A percentile compares a stretch with the other conserved stretches of the same genome.
These are phyloP conservation scores for Cephaloascus fragrans DNA, from an alignment of 805 yeast genomes.

Conservation along the genomic window DNA sequence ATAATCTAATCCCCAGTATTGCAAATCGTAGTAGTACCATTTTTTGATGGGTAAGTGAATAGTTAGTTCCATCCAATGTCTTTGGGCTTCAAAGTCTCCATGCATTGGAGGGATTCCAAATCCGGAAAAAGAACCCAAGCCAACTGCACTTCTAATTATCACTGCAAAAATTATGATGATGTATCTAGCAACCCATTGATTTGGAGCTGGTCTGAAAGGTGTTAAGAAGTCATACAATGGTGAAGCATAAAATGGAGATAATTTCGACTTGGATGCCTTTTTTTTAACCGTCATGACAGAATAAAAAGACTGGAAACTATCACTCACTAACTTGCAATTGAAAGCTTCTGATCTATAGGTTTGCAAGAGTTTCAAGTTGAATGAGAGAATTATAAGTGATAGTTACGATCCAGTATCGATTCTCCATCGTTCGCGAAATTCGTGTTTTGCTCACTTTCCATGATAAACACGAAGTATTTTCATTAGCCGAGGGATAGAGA, in stretches of 20 bases:
- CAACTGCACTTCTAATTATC: constrained; percentile 74
- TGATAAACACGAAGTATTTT: too few relatives aligned
- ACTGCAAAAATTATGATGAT: constrained; percentile 64
- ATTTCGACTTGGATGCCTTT: background rate
- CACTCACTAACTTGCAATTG: too few relatives aligned
- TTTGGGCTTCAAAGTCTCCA: constrained; percentile 97
- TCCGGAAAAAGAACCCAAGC: constrained; percentile 86
- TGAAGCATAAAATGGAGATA: constrained; percentile 33
- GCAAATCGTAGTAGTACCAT: constrained; percentile 87
- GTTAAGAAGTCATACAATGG: constrained; percentile 73
- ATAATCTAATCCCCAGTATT: constrained; percentile 95
- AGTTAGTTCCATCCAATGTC: constrained; percentile 97
- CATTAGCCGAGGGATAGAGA: background rate
- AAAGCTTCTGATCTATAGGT: background rate
- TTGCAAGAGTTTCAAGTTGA: background rate
- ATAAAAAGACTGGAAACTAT: too few relatives aligned
- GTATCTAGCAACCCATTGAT: constrained; percentile 87
- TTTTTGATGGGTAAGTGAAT: constrained; percentile 56
- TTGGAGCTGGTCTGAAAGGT: constrained; percentile 71
- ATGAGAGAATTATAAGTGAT: background rate
- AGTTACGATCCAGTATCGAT: background rate
- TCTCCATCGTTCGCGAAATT: background rate
- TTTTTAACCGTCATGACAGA: background rate
- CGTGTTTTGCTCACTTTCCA: background rate
- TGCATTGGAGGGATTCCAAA: constrained; percentile 58